Conservation (phyloP, 306 rosid species). For the Quercus gilva region DNA sequence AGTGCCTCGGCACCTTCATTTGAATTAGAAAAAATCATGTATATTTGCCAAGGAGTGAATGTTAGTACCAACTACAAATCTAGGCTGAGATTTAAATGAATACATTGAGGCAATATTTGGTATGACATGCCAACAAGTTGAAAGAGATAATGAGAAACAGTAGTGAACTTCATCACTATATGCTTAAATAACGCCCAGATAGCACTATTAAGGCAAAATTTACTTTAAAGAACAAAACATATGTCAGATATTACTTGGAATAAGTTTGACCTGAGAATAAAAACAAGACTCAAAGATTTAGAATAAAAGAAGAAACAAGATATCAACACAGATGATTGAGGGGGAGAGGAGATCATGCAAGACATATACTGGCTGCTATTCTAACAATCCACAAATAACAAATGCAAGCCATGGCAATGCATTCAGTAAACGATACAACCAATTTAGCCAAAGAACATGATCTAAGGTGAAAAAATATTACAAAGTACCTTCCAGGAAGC, state of each 20-base stretch:
- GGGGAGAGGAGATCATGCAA: not conserved
- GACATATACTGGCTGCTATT: not conserved
- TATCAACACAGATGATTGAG: not conserved
- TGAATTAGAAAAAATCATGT: not conserved
- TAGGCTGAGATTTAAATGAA: not conserved
- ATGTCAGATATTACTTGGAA: not conserved
- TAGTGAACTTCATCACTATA: not conserved
- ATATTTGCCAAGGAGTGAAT: too few species aligned
- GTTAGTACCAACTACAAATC: not conserved
- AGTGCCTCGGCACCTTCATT: not conserved
- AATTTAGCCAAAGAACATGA: not conserved
- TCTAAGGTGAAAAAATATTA: constrained; percentile 6
- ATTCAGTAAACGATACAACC: constrained; percentile 2
- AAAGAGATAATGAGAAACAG: not conserved
- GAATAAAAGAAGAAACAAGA: not conserved
- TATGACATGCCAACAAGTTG: not conserved
- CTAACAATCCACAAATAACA: constrained; percentile 1
- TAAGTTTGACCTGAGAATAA: not conserved
- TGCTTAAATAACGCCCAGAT: not conserved
- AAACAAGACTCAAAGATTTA: not conserved
- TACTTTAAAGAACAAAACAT: not conserved
- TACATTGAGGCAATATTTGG: not conserved
- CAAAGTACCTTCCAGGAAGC: constrained; percentile 82
- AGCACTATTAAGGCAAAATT: not conserved
- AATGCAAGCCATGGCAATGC: constrained; percentile 13